Percentiles rank a stretch among this genome's conserved stretches.
phyloP scores from a whole-genome alignment of 139 green algal genomes.

The Auxenochlorella pyrenoidosa region DNA sequence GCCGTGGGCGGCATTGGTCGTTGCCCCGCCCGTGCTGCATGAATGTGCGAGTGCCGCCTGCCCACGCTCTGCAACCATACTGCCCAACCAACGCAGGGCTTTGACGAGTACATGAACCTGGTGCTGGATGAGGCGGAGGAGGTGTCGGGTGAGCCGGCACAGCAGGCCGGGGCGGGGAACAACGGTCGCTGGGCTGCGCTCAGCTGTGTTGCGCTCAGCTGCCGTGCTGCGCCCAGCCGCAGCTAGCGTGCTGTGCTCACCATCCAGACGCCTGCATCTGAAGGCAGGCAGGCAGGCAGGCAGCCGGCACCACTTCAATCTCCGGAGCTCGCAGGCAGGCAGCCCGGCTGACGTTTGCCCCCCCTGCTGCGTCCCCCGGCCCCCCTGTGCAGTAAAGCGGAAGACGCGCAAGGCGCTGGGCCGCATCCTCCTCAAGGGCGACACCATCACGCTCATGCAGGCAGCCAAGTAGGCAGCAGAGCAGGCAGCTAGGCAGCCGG shows the following conservation, averaged over 20 bases:
- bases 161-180: no score
- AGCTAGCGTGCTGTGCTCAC: no score
- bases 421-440: constrained; percentile 97
- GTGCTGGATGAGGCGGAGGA: constrained; percentile 99
- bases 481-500: neutral
- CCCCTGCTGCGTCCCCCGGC: neutral
- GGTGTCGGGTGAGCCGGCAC: constrained; percentile 69
- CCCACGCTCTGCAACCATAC: neutral
- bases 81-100: constrained; percentile 64
- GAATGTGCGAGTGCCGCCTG: neutral
- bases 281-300: no score
- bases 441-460: constrained; percentile 99
- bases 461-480: constrained; percentile 54
- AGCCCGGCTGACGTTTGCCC: neutral
- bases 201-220: no score
- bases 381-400: constrained; percentile 75
- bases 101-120: constrained; percentile 99
- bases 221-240: no score
- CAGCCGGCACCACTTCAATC: no score
- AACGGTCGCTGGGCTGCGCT: neutral
- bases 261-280: no score
- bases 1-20: no score
- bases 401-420: constrained; percentile 93
- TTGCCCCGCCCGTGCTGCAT: neutral
- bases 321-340: neutral